phyloP scores from a whole-genome alignment of 2,329 filamentous ascomycete genomes.

The Nakataea oryzae region DNA sequence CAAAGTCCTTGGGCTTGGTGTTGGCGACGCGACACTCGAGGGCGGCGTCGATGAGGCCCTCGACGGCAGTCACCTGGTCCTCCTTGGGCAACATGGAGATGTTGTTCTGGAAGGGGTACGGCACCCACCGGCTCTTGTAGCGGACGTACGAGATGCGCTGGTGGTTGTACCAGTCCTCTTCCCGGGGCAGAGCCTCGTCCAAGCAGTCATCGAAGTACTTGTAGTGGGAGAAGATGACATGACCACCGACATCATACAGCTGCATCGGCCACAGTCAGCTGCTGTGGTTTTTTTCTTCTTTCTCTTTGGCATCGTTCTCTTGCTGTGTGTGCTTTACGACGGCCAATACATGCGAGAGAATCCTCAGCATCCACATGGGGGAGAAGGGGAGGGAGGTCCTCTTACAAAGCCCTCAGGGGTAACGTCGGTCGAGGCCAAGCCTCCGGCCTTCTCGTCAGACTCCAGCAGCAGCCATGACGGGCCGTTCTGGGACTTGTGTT shows the following conservation, averaged over 20 bases:
- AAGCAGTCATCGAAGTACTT: conserved; percentile 99
- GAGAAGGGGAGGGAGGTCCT: conserved; percentile 24
- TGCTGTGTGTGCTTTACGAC: not conserved
- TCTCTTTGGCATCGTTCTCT: not conserved
- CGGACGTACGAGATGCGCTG: conserved; percentile 98
- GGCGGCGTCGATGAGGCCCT: conserved; percentile 92
- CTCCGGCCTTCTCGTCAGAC: conserved; percentile 82
- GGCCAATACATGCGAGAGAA: not conserved
- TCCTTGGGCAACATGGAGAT: conserved; percentile 97
- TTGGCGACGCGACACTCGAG: conserved; percentile 76
- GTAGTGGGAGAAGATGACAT: conserved; percentile 99
- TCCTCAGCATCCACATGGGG: not conserved
- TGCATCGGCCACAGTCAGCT: conserved; percentile 22
- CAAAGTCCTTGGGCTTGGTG: conserved; percentile 92
- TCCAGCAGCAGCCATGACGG: conserved; percentile 96
- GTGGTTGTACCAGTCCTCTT: conserved; percentile 94
- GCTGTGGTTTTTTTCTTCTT: too few species aligned
- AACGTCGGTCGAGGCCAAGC: conserved; percentile 89
- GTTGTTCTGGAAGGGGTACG: conserved; percentile 99
- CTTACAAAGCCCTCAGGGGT: conserved; percentile 95
- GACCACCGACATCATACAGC: conserved; percentile 97
- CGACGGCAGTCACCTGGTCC: conserved; percentile 88
- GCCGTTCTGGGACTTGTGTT: conserved; percentile 50
- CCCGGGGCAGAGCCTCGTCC: conserved; percentile 87
- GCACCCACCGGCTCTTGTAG: conserved; percentile 93